phyloP scores from a whole-genome alignment of 768 basidiomycete species.

The Podaxis rugospora region DNA sequence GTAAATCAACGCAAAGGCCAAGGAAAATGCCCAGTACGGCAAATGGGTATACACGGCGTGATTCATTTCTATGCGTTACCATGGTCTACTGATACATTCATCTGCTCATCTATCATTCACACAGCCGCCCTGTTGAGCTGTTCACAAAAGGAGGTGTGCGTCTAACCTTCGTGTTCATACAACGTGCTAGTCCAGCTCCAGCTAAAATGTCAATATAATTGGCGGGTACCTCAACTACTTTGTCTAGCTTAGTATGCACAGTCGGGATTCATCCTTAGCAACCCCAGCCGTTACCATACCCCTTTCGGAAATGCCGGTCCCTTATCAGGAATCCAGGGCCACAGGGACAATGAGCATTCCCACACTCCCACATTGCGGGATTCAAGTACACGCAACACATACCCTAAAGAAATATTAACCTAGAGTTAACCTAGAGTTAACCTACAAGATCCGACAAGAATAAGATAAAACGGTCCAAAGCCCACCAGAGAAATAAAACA shows the following conservation, averaged over 20 bases:
- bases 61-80: background rate
- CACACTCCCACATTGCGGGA: background rate
- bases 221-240: background rate
- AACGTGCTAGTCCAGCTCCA: background rate
- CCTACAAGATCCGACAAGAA: constrained; percentile 6
- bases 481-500: background rate
- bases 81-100: constrained; percentile 3
- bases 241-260: background rate
- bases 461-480: background rate
- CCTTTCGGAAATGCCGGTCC: background rate
- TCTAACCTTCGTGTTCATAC: background rate
- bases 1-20: too few relatives aligned
- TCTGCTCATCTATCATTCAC: background rate
- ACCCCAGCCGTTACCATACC: background rate
- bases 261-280: background rate
- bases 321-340: background rate
- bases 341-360: background rate
- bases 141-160: background rate
- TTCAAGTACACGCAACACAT: background rate
- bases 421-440: constrained; percentile 9
- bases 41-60: background rate
- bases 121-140: background rate
- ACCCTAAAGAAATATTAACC: constrained; percentile 5
- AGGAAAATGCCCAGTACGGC: background rate
- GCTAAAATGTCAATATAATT: background rate